phyloP scores from a whole-genome alignment of 208 protist species.

The Trypanosoma rangeli region DNA sequence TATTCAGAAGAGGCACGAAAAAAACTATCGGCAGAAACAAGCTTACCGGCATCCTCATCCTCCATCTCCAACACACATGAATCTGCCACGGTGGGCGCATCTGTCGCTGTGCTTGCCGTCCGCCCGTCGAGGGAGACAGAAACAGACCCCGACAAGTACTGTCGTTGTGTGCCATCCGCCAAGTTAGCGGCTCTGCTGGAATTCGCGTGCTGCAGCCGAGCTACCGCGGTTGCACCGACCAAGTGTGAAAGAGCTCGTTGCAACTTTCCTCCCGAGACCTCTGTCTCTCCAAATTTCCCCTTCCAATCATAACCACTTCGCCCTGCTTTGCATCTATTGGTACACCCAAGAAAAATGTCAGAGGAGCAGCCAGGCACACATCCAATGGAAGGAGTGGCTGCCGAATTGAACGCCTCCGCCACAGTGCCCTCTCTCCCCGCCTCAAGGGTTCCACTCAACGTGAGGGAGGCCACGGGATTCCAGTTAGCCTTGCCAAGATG shows the following conservation, averaged over 20 bases:
- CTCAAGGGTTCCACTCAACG: not conserved
- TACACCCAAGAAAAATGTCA: not conserved
- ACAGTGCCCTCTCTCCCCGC: not conserved
- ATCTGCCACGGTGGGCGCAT: not conserved
- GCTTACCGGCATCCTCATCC: not conserved
- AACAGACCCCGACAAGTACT: not conserved
- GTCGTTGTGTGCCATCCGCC: not conserved
- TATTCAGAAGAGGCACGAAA: not conserved
- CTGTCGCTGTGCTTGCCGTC: not conserved
- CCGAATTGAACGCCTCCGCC: not conserved
- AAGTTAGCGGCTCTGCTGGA: not conserved
- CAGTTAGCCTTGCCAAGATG: not conserved
- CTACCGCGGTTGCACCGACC: not conserved
- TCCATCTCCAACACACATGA: not conserved
- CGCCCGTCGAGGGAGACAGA: not conserved
- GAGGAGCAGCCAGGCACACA: not conserved
- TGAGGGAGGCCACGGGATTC: not conserved
- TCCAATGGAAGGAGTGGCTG: no score
- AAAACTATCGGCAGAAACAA: not conserved
- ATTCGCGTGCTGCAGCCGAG: not conserved
- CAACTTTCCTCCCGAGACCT: slow-evolving; percentile 8
- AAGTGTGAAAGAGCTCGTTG: slow-evolving; percentile 20
- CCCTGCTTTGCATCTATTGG: not conserved
- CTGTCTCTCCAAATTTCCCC: slow-evolving; percentile 7
- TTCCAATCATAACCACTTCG: slow-evolving; percentile 1